Evolutionary conservation across 108 stramenopile genomes (phyloP).

Genomic region (Mediolabrus comicus): DNA sequence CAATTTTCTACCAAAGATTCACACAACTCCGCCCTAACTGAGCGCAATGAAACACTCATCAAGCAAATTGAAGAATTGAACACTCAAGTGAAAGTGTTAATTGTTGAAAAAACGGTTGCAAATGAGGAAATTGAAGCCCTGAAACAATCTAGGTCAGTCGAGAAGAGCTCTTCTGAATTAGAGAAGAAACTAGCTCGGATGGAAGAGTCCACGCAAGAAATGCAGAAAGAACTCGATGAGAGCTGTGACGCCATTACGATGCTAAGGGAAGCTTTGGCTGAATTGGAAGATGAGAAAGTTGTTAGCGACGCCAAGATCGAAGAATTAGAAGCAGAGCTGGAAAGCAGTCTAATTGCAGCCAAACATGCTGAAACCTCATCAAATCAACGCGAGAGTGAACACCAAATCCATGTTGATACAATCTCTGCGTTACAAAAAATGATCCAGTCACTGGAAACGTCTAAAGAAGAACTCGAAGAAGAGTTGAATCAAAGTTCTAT

Average conservation of each 20-base stretch:
- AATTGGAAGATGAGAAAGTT: slow-evolving; percentile 19
- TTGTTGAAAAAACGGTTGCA: slow-evolving; percentile 14
- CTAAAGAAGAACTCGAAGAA: slow-evolving; percentile 24
- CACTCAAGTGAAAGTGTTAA: slow-evolving; percentile 24
- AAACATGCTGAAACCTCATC: background rate
- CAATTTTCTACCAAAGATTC: slow-evolving; percentile 5
- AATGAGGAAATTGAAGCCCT: slow-evolving; percentile 30
- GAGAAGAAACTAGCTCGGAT: background rate
- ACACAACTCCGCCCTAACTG: background rate
- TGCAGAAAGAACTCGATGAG: slow-evolving; percentile 37
- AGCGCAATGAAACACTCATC: slow-evolving; percentile 8
- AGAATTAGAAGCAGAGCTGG: slow-evolving; percentile 1
- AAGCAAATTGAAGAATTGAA: slow-evolving; percentile 16
- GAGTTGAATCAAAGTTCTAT: slow-evolving; percentile 23
- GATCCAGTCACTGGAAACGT: slow-evolving; percentile 19
- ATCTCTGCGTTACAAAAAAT: slow-evolving; percentile 18
- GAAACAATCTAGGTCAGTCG: background rate
- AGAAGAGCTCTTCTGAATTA: background rate
- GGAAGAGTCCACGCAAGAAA: background rate
- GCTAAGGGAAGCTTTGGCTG: slow-evolving; percentile 30
- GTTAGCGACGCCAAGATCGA: background rate
- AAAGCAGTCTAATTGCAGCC: background rate
- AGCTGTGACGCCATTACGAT: slow-evolving; percentile 34
- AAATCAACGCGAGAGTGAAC: slow-evolving; percentile 6
- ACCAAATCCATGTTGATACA: slow-evolving; percentile 4